Evolutionary conservation across 148 eudicot species (phyloP).

Genomic region (Amaranthus cruentus): DNA sequence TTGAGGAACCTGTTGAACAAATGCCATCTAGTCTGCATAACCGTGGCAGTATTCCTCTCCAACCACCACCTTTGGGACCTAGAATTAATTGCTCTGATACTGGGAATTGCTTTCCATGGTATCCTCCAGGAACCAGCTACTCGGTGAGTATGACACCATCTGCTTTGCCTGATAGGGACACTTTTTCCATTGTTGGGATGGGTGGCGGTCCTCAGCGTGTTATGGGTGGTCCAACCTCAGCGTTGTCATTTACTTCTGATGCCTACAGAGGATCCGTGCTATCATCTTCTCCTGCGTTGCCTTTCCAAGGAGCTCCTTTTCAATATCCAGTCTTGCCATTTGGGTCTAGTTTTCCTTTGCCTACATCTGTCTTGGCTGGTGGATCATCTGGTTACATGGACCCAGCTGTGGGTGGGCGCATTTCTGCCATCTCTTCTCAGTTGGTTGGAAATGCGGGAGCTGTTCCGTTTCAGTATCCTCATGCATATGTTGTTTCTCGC

Average conservation of each 20-base stretch:
- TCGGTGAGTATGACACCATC: conserved; percentile 54
- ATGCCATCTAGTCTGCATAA: conserved; percentile 27
- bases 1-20: conserved; percentile 42
- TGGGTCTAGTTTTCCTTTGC: conserved; percentile 55
- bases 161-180: conserved; percentile 49
- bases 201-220: conserved; percentile 54
- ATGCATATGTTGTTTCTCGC: conserved; percentile 48
- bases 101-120: conserved; percentile 46
- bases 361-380: conserved; percentile 46
- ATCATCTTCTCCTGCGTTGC: conserved; percentile 75
- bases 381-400: conserved; percentile 56
- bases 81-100: conserved; percentile 21
- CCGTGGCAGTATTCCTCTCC: conserved; percentile 39
- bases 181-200: conserved; percentile 38
- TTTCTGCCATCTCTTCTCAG: conserved; percentile 57
- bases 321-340: conserved; percentile 74
- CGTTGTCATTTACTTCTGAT: conserved; percentile 47
- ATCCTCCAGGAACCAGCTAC: conserved; percentile 45
- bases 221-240: conserved; percentile 41
- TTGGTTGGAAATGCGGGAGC: conserved; percentile 49
- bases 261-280: conserved; percentile 66
- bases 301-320: conserved; percentile 46
- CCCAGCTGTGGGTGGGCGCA: conserved; percentile 46
- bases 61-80: conserved; percentile 31
- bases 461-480: conserved; percentile 56